Percentiles rank a stretch among this genome's conserved stretches.
Conservation (phyloP, 306 rosid genomes). For the Quercus dentata region DNA sequence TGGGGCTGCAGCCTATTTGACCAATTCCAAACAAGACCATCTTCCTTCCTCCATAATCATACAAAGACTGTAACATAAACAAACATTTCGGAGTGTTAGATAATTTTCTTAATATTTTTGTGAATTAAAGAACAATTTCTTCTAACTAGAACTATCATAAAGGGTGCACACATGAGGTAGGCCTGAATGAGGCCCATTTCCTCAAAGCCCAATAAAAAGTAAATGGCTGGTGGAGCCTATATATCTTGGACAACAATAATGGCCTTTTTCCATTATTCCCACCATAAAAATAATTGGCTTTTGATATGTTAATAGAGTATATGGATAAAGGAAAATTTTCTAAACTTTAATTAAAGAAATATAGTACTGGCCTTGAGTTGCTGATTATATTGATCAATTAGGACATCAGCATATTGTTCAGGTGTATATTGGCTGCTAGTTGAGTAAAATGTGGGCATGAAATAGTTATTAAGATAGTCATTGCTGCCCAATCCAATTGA, state of each 20-base stretch:
- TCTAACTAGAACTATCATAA: no score
- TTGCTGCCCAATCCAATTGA: slow-evolving; percentile 92
- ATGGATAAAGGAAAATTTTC: not conserved
- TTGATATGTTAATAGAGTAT: no score
- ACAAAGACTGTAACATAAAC: slow-evolving; percentile 42
- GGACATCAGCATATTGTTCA: slow-evolving; percentile 61
- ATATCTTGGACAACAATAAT: no score
- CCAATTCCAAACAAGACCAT: slow-evolving; percentile 85
- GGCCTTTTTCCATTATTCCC: no score
- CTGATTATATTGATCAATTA: slow-evolving; percentile 56
- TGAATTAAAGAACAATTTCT: no score
- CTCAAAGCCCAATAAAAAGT: no score
- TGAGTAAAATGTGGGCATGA: slow-evolving; percentile 73
- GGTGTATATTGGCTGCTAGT: slow-evolving; percentile 53
- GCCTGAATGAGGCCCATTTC: no score
- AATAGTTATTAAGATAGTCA: slow-evolving; percentile 94
- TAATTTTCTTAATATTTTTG: no score
- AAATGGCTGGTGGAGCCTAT: no score
- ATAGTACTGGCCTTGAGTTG: slow-evolving; percentile 52
- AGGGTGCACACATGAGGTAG: no score
- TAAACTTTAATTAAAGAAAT: not conserved
- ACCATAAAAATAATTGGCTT: no score
- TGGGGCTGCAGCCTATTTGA: slow-evolving; percentile 90
- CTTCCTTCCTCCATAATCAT: slow-evolving; percentile 85
- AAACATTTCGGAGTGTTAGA: no score